These are phyloP conservation scores for Xylaria telfairii DNA, from an alignment of 495 filamentous ascomycete genomes.

Conservation along the genomic window DNA sequence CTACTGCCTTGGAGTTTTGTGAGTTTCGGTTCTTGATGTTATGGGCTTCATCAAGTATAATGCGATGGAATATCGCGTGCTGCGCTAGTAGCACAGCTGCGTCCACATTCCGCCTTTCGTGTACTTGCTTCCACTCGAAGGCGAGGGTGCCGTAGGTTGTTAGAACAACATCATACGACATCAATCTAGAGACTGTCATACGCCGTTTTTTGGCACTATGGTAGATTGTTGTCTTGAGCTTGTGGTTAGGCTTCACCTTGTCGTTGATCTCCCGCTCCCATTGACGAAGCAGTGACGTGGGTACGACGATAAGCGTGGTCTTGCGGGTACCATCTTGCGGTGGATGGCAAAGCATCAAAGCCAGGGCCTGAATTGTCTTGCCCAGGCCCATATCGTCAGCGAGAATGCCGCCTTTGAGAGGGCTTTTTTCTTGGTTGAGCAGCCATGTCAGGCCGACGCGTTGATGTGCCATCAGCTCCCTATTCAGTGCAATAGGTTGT, in stretches of 20 bases:
- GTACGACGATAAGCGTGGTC: conserved; percentile 87
- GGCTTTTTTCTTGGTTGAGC: conserved; percentile 68
- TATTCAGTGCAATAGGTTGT: conserved; percentile 70
- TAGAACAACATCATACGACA: conserved; percentile 79
- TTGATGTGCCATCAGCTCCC: conserved; percentile 79
- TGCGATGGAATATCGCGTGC: conserved; percentile 74
- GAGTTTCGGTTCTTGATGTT: conserved; percentile 88
- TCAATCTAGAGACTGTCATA: conserved; percentile 64
- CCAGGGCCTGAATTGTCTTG: conserved; percentile 89
- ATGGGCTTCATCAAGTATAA: conserved; percentile 94
- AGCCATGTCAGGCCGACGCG: conserved; percentile 83
- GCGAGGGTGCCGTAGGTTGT: conserved; percentile 87
- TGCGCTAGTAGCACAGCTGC: conserved; percentile 61
- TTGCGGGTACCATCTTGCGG: conserved; percentile 60
- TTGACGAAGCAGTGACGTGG: conserved; percentile 85
- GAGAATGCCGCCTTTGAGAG: conserved; percentile 81
- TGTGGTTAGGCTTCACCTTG: conserved; percentile 66
- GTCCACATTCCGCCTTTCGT: conserved; percentile 21
- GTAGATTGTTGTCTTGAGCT: conserved; percentile 69
- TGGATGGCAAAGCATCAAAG: conserved; percentile 77
- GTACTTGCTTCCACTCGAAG: conserved; percentile 66
- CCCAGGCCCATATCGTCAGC: conserved; percentile 94
- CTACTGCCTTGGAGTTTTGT: conserved; percentile 67
- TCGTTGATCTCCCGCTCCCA: conserved; percentile 85
- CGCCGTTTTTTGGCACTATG: conserved; percentile 60